Base-by-base conservation (phyloP, 2,329 filamentous ascomycete genomes). In the Fusarium pininemorale region DNA sequence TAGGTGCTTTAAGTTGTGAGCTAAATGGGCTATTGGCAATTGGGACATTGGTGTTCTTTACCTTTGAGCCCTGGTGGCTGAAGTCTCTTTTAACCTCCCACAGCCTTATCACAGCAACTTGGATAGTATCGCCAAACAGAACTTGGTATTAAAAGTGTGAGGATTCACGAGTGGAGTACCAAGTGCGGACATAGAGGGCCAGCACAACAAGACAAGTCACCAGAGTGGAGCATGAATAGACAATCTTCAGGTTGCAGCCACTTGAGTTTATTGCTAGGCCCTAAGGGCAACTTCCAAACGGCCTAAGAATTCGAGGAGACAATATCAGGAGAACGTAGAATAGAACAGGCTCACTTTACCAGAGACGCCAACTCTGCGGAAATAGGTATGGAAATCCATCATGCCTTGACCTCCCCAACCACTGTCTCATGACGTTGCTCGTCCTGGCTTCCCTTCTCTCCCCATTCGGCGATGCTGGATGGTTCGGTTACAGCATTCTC, bases 241-340 rank as follows among this genome's bases (percentile, higher is more conserved):
- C 6, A 2, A 12, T 8, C 8, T 7, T 0, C 6, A 12, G n/a
- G 4, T 13, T 32, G 3, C 5, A 14, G 6, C 15, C 28, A 51
- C 48, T 32, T 4, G 7, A 32, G 5, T 32, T 24, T 24, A 32
- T 51, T 24, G 1, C 6, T 24, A 10, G 20, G 7, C 47, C 20
- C 20, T 50, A n/a, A 6, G 22, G 28, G 6, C 10, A 22, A n/a
- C 15, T 4, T 16, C 4, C 11, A 32, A 32, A 6, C 13, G 11
- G 22, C 4, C 15, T 18, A 18, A 50, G 22, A 12, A 7, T 30
- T 32, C 30, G 30, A 24, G 12, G 3, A 50, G 47, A 24, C 11
- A 7, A 14, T 5, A 8, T 32, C 28, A 9, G 2, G 3, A 8
- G 10, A 15, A 53, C 0, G 3, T 16, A 16, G 24, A 28, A 22